Base-by-base conservation (phyloP, 2,329 filamentous ascomycete genomes). In the Beauveria sp. region DNA sequence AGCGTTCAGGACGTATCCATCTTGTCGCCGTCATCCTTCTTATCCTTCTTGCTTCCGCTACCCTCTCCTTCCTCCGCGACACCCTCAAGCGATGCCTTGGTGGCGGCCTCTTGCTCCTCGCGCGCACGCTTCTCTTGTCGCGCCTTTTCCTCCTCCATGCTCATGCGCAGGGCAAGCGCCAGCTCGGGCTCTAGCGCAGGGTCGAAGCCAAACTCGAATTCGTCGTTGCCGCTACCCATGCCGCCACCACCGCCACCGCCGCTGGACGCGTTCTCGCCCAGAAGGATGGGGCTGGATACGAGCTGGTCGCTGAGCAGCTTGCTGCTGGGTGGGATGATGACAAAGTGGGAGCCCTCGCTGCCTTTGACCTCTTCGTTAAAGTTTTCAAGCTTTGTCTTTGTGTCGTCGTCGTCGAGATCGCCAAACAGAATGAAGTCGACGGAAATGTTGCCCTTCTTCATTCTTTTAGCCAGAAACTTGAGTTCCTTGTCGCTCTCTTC, bases 391-490 rank as follows among this genome's bases (percentile, higher is more conserved):
- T 97, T 97, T 77, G 94, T 93, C 73, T 90, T 85, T 60, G 89
- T 90, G 64, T 88, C 91, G 66, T 96, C 91, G 68, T 92, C 90
- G 66, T 94, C 91, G 58, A 96, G 83, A 69, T 99, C 93, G 67
- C 94, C 94, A 70, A 99, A 99, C 52, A 93, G 86, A 64, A 99
- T 84, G 70, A 99, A 93, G 75, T 99, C 94, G 71, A 99, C 90
- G 64, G 88, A 90, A 63, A 96, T 90, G 71, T 90, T 93, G 75
- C 88, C 89, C 84, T 99, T 99, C 86, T 97, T 97, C 92, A 97
- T 96, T 79, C 94, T 96, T 80, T 94, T 96, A 50, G 94, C 92
- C 34, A 99, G 83, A 71, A 91, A 90, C 64, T 92, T 84, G 55
- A 99, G 85, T 59, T 89, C 86, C 78, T 94, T 94, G 75, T 97